phyloP scores from a whole-genome alignment of 2,329 filamentous ascomycete species.

The Colletotrichum euphorbiae region DNA sequence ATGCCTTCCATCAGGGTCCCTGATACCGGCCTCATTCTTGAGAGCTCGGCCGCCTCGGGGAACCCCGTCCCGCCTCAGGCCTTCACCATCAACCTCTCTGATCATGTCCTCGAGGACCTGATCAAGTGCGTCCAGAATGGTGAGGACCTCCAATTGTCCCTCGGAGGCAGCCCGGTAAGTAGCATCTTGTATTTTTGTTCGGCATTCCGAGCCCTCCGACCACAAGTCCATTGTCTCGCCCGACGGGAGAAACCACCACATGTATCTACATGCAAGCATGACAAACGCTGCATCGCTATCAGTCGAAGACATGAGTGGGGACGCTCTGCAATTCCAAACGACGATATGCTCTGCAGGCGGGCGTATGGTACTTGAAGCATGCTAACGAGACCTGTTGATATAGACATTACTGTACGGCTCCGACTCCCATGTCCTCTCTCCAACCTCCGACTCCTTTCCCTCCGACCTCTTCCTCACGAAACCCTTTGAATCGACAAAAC shows the following conservation, averaged over 20 bases:
- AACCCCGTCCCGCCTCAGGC: slow-evolving; percentile 62
- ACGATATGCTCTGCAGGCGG: not conserved
- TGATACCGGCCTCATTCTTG: slow-evolving; percentile 68
- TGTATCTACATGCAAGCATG: slow-evolving; percentile 18
- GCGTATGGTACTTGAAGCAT: not conserved
- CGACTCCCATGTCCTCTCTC: slow-evolving; percentile 60
- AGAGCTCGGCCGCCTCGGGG: slow-evolving; percentile 58
- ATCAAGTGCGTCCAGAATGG: slow-evolving; percentile 70
- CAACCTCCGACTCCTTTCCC: slow-evolving; percentile 57
- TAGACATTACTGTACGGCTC: slow-evolving; percentile 68
- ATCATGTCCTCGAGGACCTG: slow-evolving; percentile 71
- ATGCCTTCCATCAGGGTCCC: slow-evolving; percentile 69
- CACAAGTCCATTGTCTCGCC: slow-evolving; percentile 29
- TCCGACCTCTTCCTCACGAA: slow-evolving; percentile 69
- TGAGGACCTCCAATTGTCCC: slow-evolving; percentile 65
- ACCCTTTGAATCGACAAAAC: slow-evolving; percentile 59
- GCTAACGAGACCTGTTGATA: slow-evolving; percentile 25
- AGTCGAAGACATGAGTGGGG: slow-evolving; percentile 3
- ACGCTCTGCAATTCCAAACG: not conserved
- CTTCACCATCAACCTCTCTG: slow-evolving; percentile 68
- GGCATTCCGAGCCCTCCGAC: not conserved
- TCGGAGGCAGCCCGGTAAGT: slow-evolving; percentile 72
- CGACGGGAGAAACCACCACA: slow-evolving; percentile 8
- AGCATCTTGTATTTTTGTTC: not conserved
- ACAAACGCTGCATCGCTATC: slow-evolving; percentile 19